Evolutionary conservation across 352 stramenopile species (phyloP), one percentile per base, ranked within the genome.

Genomic region (Pilasporangium apinafurcum): DNA sequence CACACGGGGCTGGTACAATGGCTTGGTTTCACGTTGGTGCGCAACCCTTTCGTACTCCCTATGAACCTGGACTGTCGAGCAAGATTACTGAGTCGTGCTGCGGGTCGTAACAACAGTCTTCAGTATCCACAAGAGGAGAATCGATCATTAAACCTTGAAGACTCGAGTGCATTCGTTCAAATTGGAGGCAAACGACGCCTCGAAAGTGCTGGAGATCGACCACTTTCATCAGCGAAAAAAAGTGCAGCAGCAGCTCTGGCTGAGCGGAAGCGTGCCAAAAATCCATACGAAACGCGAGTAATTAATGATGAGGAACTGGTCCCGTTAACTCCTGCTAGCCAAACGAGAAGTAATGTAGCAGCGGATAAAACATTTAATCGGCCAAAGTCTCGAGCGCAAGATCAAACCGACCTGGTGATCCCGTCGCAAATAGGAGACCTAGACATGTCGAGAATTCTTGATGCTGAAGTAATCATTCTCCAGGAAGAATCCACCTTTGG

Each of bases 1-100:
- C 76, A 88, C 60, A 47, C 62, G 8, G 73, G 64, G 1, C 58
- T 96, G n/a, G 48, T 61, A 3, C 68, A 85, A 22, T 96, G 86
- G 84, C 68, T 96, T 16, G 80, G 83, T 1, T 96, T 96, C 47
- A 71, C 67, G 0, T 55, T 96, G 6, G 40, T 71, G 21, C 69
- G 89, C 2, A 97, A 97, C 44, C 89, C 89, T 14, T 97, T 97
- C 37, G 48, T 95, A 14, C 46, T 96, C 1, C 81, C 83, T 0
- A 45, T 93, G 8, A 89, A 88, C 17, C 56, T 96, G 5, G 79
- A 95, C 24, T 70, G 54, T 13, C 68, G 62, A 20, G 38, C 37
- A 16, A 13, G 12, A 8, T 3, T 28, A 14, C 2, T 41, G 37
- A 1, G 4, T 24, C n/a, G 8, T 9, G 18, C 0, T 5, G 35